Percentiles rank a stretch among this genome's conserved stretches.
These are phyloP conservation scores for Pichia sp. DNA, from an alignment of 1,139 yeast genomes.

Conservation along the genomic window DNA sequence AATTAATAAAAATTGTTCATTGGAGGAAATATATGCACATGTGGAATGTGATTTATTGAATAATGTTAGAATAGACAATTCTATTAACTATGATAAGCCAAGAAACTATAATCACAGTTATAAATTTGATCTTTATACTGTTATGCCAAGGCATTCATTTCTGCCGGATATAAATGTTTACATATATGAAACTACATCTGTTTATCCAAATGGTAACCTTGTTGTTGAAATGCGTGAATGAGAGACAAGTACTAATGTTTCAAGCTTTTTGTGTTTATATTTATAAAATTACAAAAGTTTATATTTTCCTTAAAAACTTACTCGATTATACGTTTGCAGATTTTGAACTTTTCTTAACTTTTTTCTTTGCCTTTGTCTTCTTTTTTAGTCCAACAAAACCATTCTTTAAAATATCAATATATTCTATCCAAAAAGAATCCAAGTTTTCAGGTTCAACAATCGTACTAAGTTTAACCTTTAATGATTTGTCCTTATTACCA, in stretches of 20 bases:
- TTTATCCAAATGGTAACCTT: conserved; percentile 59
- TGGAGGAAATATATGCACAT: conserved; percentile 55
- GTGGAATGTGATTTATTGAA: conserved; percentile 43
- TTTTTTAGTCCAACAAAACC: conserved; percentile 25
- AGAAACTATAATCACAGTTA: conserved; percentile 38
- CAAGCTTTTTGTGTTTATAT: conserved; percentile 27
- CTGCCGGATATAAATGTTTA: conserved; percentile 29
- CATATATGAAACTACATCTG: conserved; percentile 37
- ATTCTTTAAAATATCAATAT: conserved; percentile 23
- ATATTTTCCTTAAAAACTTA: too few species aligned
- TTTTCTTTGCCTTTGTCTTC: conserved; percentile 24
- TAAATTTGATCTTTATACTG: conserved; percentile 43
- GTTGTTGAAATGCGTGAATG: conserved; percentile 27
- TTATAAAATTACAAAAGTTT: conserved; percentile 22
- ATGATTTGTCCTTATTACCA: conserved; percentile 37
- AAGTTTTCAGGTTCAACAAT: conserved; percentile 25
- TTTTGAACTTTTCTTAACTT: conserved; percentile 18
- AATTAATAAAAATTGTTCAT: conserved; percentile 40
- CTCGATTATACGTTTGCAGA: background rate
- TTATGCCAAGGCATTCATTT: conserved; percentile 42
- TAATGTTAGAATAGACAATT: conserved; percentile 15
- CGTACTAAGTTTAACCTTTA: conserved; percentile 25
- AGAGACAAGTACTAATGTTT: conserved; percentile 24
- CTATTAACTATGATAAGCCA: conserved; percentile 29
- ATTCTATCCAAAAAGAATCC: conserved; percentile 27